A percentile compares a stretch with the other conserved stretches of the same genome.
Evolutionary conservation across 768 basidiomycete genomes (phyloP).

Genomic region (Mycena crocata): DNA sequence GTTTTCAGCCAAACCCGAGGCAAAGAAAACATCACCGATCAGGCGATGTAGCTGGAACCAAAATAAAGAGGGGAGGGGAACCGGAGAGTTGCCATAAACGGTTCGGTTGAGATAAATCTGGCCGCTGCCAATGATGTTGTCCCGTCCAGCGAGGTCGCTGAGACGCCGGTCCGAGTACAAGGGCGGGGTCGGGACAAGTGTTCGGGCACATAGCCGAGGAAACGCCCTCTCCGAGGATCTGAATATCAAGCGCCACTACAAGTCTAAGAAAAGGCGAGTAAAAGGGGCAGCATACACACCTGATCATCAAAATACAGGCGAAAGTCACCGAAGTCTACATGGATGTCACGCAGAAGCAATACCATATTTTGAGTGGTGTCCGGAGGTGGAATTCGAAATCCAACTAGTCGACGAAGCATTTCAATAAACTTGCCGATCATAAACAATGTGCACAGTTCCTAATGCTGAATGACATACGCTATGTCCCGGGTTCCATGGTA

Average conservation of each 20-base stretch:
- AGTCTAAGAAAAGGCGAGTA: constrained; percentile 1
- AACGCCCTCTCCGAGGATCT: neutral
- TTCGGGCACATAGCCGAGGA: neutral
- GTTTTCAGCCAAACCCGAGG: neutral
- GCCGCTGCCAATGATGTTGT: no score
- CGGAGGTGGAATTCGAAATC: neutral
- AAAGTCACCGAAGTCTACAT: neutral
- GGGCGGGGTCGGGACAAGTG: constrained; percentile 1
- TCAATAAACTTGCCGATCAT: neutral
- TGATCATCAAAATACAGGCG: neutral
- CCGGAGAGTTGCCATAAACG: neutral
- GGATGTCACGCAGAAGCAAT: neutral
- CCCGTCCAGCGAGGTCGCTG: neutral
- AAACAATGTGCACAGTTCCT: neutral
- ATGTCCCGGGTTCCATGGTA: neutral
- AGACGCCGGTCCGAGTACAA: neutral
- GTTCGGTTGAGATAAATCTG: neutral
- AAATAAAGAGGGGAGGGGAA: neutral
- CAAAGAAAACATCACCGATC: constrained; percentile 4
- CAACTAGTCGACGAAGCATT: neutral
- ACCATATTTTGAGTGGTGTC: neutral
- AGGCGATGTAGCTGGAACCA: constrained; percentile 9
- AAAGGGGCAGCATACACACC: constrained; percentile 1
- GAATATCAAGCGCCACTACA: neutral
- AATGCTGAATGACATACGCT: neutral